A percentile compares a stretch with the other conserved stretches of the same genome.
phyloP scores from a whole-genome alignment of 1,284 basidiomycete species.

The Peniophora sp. region DNA sequence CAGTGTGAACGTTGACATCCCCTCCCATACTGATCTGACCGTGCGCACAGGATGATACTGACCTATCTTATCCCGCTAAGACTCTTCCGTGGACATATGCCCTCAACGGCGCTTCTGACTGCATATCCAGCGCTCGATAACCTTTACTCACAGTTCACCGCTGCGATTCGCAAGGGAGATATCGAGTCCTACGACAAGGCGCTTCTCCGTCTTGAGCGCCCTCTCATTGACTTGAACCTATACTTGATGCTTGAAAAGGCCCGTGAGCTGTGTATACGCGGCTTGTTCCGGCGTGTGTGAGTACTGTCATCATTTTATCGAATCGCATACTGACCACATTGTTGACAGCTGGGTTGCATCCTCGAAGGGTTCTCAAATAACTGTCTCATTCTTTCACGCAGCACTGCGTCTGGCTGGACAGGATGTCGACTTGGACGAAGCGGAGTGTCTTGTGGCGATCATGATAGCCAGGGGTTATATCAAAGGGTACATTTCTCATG shows the following conservation, averaged over 20 bases:
- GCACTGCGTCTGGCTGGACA: constrained; percentile 63
- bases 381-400: constrained; percentile 69
- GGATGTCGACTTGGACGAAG: constrained; percentile 64
- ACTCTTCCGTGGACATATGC: constrained; percentile 80
- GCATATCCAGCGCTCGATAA: constrained; percentile 68
- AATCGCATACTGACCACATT: constrained; percentile 1
- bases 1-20: constrained; percentile 39
- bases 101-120: constrained; percentile 58
- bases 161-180: constrained; percentile 72
- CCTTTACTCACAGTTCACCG: constrained; percentile 76
- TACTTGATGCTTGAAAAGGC: constrained; percentile 86
- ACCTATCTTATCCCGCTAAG: constrained; percentile 87
- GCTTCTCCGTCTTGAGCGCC: constrained; percentile 57
- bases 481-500: constrained; percentile 94
- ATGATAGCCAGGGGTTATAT: constrained; percentile 93
- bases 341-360: constrained; percentile 66
- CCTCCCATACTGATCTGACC: constrained; percentile 4
- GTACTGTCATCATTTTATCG: constrained; percentile 16
- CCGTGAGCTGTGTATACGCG: constrained; percentile 79
- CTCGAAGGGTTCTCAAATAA: constrained; percentile 67
- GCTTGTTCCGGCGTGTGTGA: constrained; percentile 82
- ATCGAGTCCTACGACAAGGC: constrained; percentile 76
- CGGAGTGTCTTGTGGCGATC: constrained; percentile 91
- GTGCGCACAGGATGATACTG: constrained; percentile 63
- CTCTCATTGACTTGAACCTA: constrained; percentile 76